Base-by-base conservation (phyloP, 2,329 filamentous ascomycete species). In the Alternaria sp. region DNA sequence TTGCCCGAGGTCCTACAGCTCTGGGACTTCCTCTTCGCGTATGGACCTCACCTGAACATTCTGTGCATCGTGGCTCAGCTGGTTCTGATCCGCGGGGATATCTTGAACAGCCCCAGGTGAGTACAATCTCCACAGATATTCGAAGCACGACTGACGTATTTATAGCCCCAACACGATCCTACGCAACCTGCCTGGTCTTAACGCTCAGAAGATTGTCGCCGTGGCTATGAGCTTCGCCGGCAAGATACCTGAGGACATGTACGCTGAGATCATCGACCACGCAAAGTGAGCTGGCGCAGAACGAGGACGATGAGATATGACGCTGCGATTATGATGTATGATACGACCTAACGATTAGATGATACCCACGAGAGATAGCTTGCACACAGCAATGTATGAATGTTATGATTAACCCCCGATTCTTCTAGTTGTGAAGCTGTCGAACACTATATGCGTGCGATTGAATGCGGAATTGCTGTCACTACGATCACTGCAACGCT, bases 21-120 rank as follows among this genome's bases (percentile, higher is more conserved):
- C 3, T 99, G 96, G 96, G 96, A 99, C 79, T 99, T 99, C 72
- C 82, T 99, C 21, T 97, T 99, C 75, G 95, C 96, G 0, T 99
- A 97, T 71, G 96, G 96, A 0, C 90, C 93, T 36, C 96, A 99
- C 79, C 81, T 99, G 65, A 99, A 99, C 75, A 93, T 99, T 59
- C 82, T 99, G 21, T 98, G 96, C 78, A 97, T 99, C 68, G 96
- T 98, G 15, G 95, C 95, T 13, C 96, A 99, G 81, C 84, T 99
- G 56, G 90, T 97, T 52, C 87, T 97, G 73, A 93, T 97, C 82
- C 86, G 94, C 62, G 91, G 94, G 60, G 89, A 93, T 65, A 90
- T 99, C 57, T 82, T 99, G 71, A 89, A 89, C 61, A 97, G 92
- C 61, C 87, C 91, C 7, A 97, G 92, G 94, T 97, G 83, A 69